phyloP scores from a whole-genome alignment of 306 rosid species.

The Morella rubra region DNA sequence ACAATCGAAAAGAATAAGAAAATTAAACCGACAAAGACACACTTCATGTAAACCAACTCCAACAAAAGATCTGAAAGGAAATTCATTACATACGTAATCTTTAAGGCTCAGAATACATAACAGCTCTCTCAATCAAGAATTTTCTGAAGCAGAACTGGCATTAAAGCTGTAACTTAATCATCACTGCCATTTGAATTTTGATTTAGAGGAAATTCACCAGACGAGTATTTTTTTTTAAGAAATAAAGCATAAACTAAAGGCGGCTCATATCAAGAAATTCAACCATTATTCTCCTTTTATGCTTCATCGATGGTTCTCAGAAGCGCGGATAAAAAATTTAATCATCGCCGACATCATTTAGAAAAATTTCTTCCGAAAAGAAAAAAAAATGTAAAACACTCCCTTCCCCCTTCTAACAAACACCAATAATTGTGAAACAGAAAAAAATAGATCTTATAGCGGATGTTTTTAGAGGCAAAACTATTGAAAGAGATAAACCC shows the following conservation, averaged over 20 bases:
- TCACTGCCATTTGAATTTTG: conserved; percentile 44
- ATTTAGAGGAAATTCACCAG: not conserved
- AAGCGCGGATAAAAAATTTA: conserved; percentile 56
- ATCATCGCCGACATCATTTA: conserved; percentile 38
- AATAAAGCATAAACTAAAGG: not conserved
- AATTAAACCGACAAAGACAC: not conserved
- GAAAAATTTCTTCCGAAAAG: not conserved
- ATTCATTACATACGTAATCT: accelerated
- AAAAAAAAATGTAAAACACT: too few relatives aligned
- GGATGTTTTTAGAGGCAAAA: conserved; percentile 51
- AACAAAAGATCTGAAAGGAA: not conserved
- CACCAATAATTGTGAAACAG: not conserved
- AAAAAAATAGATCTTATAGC: conserved; percentile 9
- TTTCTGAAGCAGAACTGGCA: conserved; percentile 99
- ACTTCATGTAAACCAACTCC: not conserved
- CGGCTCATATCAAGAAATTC: conserved; percentile 91
- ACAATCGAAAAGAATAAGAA: not conserved
- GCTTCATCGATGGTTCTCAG: conserved; percentile 60
- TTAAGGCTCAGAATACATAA: conserved; percentile 57
- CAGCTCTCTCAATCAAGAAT: conserved; percentile 83
- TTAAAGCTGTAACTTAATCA: conserved; percentile 64
- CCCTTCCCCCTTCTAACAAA: not conserved
- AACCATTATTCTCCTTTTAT: conserved; percentile 41
- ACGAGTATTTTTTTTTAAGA: not conserved
- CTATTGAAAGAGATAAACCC: conserved; percentile 33